Percentiles rank a stretch among this genome's conserved stretches.
phyloP scores from a whole-genome alignment of 441 rosid genomes.

The Jatropha podagrica region DNA sequence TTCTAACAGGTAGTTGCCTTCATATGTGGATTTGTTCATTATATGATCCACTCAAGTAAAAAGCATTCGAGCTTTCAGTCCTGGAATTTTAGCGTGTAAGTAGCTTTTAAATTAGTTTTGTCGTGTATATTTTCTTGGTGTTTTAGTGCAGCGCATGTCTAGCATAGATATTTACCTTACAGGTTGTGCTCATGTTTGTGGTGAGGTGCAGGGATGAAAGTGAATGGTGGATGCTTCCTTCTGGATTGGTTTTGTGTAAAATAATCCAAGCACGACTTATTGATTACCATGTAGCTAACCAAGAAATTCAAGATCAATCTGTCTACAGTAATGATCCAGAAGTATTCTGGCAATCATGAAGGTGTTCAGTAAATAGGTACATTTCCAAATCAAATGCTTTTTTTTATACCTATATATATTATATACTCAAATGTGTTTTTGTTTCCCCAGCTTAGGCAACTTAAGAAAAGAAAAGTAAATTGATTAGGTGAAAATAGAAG shows the following conservation, averaged over 20 bases:
- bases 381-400: conserved; percentile 9
- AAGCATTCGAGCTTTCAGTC: conserved; percentile 62
- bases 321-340: conserved; percentile 71
- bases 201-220: conserved; percentile 74
- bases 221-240: conserved; percentile 96
- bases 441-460: background rate
- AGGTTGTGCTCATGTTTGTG: background rate
- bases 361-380: background rate
- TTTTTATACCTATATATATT: background rate
- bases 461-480: background rate
- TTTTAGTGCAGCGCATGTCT: background rate
- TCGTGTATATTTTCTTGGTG: background rate
- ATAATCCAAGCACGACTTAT: conserved; percentile 69
- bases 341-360: conserved; percentile 81
- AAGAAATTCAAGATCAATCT: conserved; percentile 84
- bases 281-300: conserved; percentile 80
- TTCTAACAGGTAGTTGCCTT: conserved; percentile 58
- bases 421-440: background rate
- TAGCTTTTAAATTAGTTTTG: background rate
- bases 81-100: conserved; percentile 90
- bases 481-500: background rate
- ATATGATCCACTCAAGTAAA: conserved; percentile 51
- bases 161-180: background rate
- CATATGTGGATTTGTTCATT: conserved; percentile 72
- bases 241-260: conserved; percentile 68